phyloP scores from a whole-genome alignment of 352 stramenopile species.

The Pythium insidiosum region DNA sequence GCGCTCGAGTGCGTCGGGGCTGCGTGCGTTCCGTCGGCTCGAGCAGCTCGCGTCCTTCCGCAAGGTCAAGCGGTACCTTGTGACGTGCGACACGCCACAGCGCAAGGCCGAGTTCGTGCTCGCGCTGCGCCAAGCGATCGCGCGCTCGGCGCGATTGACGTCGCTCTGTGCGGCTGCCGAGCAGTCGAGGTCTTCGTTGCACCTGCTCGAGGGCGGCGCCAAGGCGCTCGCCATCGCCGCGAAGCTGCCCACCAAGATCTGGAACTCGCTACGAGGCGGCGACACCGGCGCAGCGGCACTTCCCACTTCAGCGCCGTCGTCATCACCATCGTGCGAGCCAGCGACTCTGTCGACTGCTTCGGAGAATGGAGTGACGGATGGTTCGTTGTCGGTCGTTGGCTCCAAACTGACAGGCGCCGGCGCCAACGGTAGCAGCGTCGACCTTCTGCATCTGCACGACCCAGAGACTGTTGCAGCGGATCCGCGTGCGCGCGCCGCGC shows the following conservation, averaged over 20 bases:
- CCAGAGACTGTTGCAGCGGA: too few relatives aligned
- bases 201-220: background rate
- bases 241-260: conserved; percentile 15
- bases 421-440: too few relatives aligned
- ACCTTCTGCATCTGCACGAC: too few relatives aligned
- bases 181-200: background rate
- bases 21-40: conserved; percentile 10
- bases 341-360: background rate
- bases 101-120: conserved; percentile 27
- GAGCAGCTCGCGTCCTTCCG: conserved; percentile 18
- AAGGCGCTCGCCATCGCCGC: conserved; percentile 13
- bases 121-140: conserved; percentile 24
- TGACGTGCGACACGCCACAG: conserved; percentile 29
- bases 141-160: conserved; percentile 11
- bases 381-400: too few relatives aligned
- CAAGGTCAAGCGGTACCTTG: conserved; percentile 31
- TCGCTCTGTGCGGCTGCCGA: background rate
- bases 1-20: background rate
- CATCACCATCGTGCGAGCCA: too few relatives aligned
- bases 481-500: too few relatives aligned
- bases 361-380: too few relatives aligned
- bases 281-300: too few relatives aligned
- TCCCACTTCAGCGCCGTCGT: too few relatives aligned
- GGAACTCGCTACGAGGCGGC: conserved; percentile 10
- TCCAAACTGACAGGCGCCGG: too few relatives aligned